Evolutionary conservation across 202 grass and related monocot species (phyloP), one percentile per base, ranked within the genome.

Genomic region (Zizania palustris): DNA sequence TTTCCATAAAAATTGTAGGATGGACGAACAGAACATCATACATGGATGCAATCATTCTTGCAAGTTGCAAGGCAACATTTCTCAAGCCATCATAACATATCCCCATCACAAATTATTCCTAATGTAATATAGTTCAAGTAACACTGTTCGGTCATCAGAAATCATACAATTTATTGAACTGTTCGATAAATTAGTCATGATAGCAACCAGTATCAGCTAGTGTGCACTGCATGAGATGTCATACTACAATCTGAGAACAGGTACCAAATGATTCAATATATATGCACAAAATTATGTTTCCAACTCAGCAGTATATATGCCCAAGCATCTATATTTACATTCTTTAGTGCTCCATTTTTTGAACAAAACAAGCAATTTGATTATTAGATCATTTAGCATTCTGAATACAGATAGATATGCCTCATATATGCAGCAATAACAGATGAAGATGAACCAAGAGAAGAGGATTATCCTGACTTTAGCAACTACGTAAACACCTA

Each of bases 401-500:
- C 46, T 49, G 13, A 71, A 51, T 36, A 14, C 28, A 55, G 28
- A 53, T 19, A 65, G 34, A 4, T 39, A 16, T 63, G 60, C 35
- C 65, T 69, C 75, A 49, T 57, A 36, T 60, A 38, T 45, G 19
- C 5, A 55, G 28, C 3, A 69, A 79, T 16, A 28, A 28, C n/a
- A n/a, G n/a, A n/a, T n/a, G n/a, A n/a, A n/a, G n/a, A n/a, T 11
- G n/a, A 72, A 35, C 33, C 3, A 62, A 76, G 4, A 69, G 64
- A 73, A 54, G 36, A 12, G 5, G 7, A 62, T 21, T 45, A 41
- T 45, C 45, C 35, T 16, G 10, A 74, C 69, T 69, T 79, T 69
- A 75, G 42, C 37, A 57, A 48, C 14, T 57, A 46, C 51, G 73
- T 45, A 35, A 64, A 57, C 71, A 45, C 60, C 68, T 20, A 78